These are phyloP conservation scores for Zasmidium citrigriseum DNA, from an alignment of 2,329 filamentous ascomycete species.

Conservation along the genomic window DNA sequence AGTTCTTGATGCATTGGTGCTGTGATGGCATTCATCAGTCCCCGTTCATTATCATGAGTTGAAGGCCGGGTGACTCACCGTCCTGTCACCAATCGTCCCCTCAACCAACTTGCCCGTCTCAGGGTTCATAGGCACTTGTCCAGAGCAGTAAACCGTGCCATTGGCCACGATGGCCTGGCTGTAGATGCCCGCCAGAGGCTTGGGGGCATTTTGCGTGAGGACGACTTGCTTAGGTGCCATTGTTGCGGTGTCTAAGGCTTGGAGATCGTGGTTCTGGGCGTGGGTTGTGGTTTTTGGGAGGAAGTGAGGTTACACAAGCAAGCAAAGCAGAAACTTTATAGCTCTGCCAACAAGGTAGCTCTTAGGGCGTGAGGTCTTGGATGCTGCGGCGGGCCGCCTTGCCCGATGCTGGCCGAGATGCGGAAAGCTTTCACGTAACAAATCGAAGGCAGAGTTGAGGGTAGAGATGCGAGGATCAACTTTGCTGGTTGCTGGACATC, in stretches of 20 bases:
- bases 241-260: no score
- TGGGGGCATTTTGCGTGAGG: conserved; percentile 31
- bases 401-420: neutral
- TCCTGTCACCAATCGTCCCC: conserved; percentile 57
- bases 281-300: no score
- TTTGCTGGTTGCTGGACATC: no score
- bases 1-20: conserved; percentile 61
- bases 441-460: no score
- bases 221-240: conserved; percentile 29
- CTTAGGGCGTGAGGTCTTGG: no score
- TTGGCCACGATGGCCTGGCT: conserved; percentile 46
- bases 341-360: no score
- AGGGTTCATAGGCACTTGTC: conserved; percentile 60
- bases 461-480: neutral
- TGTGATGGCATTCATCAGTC: conserved; percentile 11
- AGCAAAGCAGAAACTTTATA: no score
- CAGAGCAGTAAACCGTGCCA: conserved; percentile 72
- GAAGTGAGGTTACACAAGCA: no score
- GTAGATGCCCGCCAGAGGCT: conserved; percentile 29
- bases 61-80: conserved; percentile 41
- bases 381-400: neutral
- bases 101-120: conserved; percentile 56
- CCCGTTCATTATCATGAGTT: neutral
- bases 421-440: neutral
- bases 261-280: no score